Evolutionary conservation across 2,329 filamentous ascomycete species (phyloP), one percentile per base, ranked within the genome.

Genomic region (Fusarium virguliforme): DNA sequence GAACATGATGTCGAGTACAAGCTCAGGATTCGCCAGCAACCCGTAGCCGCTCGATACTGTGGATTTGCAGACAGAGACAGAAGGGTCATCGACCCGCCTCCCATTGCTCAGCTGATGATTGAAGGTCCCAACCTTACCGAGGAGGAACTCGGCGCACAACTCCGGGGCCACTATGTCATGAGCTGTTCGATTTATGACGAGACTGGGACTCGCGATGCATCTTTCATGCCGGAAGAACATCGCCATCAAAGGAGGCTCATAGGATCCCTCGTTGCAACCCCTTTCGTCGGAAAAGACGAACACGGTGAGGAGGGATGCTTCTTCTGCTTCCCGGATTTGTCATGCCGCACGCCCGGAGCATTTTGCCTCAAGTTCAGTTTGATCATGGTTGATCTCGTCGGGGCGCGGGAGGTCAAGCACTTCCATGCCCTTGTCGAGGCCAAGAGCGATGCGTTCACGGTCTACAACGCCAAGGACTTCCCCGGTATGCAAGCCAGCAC

Each of bases 391-490:
- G 90, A 94, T 71, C 90, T 90, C 2, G 81, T 81, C 35, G 82
- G 83, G 12, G 86, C 86, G 3, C 89, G 88, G 30, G 57, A 74
- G 22, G 53, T 79, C 8, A 80, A 79, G 50, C 83, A 81, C 58
- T 87, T 84, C 13, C 87, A 85, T 24, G 84, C 89, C 13, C 79
- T 83, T n/a, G 84, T 84, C 8, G 82, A 83, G 22, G 83, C 82
- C 15, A 86, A 90, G 81, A 94, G 90, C 76, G 89, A 93, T 15
- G 83, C 90, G n/a, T 95, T 96, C 76, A 90, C 88, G 12, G 93
- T 95, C 7, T 95, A 92, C 79, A 94, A 91, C 46, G 93, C 93
- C 46, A 96, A 95, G 78, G 93, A 95, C 76, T 96, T 96, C 66
- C 92, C 92, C 0, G 93, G 93, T 6, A 95, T 96, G 93, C 86